Base-by-base conservation (phyloP, 2,329 filamentous ascomycete species). In the Ascochyta fabae region DNA sequence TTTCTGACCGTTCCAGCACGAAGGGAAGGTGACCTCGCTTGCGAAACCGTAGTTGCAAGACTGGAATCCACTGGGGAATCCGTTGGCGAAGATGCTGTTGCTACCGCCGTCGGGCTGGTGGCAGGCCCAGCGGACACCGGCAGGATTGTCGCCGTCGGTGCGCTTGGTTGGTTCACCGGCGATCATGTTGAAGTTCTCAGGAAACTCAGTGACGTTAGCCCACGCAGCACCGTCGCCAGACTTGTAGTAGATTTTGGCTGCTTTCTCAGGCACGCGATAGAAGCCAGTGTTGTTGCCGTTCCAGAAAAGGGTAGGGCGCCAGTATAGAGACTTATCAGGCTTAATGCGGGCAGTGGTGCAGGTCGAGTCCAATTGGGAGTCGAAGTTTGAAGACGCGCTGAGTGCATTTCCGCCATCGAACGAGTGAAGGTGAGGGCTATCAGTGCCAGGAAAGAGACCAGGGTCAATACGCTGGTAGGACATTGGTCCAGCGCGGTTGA, bases 161-260 rank as follows among this genome's bases (percentile, higher is more conserved):
- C 74, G 72, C 58, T 67, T 68, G 46, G 64, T 58, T 27, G 70
- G 61, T 51, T 65, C 61, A 34, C 74, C 74, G 41, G 73, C 73
- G 31, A 75, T 67, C 73, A 76, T 76, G 36, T 64, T 63, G 62
- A 76, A 75, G 48, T 66, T 58, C 39, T 71, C 68, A 4, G 74
- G 74, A 50, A 75, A 76, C 36, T 67, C 72, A 23, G 68, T 70
- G 40, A 74, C 71, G 48, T 73, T 72, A n/a, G 71, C 72, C 61
- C 65, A 68, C 26, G 62, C 58, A 48, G 67, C 62, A 9, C 65
- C 68, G 35, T 74, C 70, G 6, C 72, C 72, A 43, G 69, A 75
- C 54, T 75, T 74, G 69, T 76, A 76, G 67, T 76, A 76, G 41
- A 74, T 64, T 61, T 75, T 75, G 40, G 70, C 64, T 29, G 64